Evolutionary conservation across 2,329 filamentous ascomycete species (phyloP).

Genomic region (Cladosporium sp.): DNA sequence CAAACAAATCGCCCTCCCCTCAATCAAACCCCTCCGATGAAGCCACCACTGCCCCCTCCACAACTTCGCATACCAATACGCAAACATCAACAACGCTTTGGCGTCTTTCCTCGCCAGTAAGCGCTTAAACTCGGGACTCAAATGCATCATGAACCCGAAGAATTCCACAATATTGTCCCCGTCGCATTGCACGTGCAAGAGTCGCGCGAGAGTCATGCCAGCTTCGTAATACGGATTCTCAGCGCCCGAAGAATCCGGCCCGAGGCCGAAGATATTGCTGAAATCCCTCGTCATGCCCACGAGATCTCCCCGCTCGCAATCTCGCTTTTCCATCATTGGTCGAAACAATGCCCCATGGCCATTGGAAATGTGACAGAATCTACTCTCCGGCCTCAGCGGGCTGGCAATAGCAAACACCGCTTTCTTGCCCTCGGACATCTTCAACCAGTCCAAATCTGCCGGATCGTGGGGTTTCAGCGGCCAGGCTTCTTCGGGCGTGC

Average conservation of each 20-base stretch:
- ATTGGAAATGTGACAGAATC: conserved; percentile 36
- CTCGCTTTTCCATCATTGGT: not conserved
- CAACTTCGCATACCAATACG: conserved; percentile 52
- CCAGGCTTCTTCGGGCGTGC: conserved; percentile 48
- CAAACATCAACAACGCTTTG: conserved; percentile 50
- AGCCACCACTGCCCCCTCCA: conserved; percentile 48
- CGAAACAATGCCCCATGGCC: conserved; percentile 1
- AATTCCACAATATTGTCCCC: conserved; percentile 43
- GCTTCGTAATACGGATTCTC: conserved; percentile 28
- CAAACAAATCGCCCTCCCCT: conserved; percentile 48
- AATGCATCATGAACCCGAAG: conserved; percentile 44
- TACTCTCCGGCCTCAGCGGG: conserved; percentile 43
- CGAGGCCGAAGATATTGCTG: conserved; percentile 13
- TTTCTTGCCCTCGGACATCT: conserved; percentile 52
- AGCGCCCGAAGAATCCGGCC: conserved; percentile 17
- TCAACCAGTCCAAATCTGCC: conserved; percentile 55
- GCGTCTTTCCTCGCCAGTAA: conserved; percentile 50
- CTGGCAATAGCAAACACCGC: conserved; percentile 50
- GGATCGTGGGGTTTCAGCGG: conserved; percentile 44
- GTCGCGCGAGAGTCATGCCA: conserved; percentile 32
- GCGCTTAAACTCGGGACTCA: conserved; percentile 40
- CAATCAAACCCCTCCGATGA: conserved; percentile 41
- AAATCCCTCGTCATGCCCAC: conserved; percentile 9
- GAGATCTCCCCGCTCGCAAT: conserved; percentile 16
- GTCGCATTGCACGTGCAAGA: conserved; percentile 34